Base-by-base conservation (phyloP, 208 protist species). In the Herpetomonas tarakana region DNA sequence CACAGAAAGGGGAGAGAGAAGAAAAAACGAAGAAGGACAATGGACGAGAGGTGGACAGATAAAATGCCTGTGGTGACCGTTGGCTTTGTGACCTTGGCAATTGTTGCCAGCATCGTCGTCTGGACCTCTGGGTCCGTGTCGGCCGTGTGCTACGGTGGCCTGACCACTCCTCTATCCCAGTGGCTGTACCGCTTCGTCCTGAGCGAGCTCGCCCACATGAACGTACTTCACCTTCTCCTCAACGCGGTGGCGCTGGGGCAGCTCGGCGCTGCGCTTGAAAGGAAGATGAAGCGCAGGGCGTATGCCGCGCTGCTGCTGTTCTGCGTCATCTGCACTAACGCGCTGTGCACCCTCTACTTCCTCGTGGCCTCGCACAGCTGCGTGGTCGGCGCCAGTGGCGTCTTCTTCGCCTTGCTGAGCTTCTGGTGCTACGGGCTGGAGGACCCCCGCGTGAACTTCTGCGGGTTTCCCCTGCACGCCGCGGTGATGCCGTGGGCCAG, bases 361-460 rank as follows among this genome's bases (percentile, higher is more conserved):
- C 19, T 9, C 6, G 24, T 63, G 3, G 26, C 24, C 53, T 12
- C 19, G 29, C 14, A 26, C 63, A 27, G 3, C 19, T 74, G 35
- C 14, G 50, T 29, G 28, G 62, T 73, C 27, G 67, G 49, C 16
- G 24, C 28, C 39, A 71, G 64, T 51, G 69, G 56, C 28, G 63
- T 75, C 7, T 39, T 75, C 26, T 75, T 65, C 61, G 39, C 56
- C 25, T 44, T 75, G 25, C 29, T 75, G 25, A 66, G 16, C 11
- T 56, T 66, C 62, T 46, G 31, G 12, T 44, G 38, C 24, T 74
- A 60, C n/a, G 30, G 46, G 2, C 46, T 24, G 26, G 26, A 52
- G 53, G 30, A 26, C 35, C 25, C 35, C 18, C n/a, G 19, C 31
- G 2, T 59, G 27, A n/a, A 58, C 35, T 61, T 63, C 29, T 63